Percentiles rank a stretch among this genome's conserved stretches.
phyloP scores from a whole-genome alignment of 768 basidiomycete species.

The Serendipita sp. region DNA sequence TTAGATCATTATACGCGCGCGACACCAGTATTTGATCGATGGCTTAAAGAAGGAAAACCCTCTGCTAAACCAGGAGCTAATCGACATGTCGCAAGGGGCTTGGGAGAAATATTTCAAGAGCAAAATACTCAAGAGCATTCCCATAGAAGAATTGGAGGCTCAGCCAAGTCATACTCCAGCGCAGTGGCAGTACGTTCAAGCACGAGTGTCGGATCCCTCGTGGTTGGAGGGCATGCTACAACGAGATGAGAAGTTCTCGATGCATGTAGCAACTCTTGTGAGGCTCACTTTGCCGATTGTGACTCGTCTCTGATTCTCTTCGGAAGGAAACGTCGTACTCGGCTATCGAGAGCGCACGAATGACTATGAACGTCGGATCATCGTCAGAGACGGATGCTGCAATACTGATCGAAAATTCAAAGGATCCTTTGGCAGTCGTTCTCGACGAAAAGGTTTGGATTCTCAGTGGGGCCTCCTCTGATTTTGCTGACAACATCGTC shows the following conservation, averaged over 20 bases:
- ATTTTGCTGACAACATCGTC: slow-evolving; percentile 3
- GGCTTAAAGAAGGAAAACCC: slow-evolving; percentile 39
- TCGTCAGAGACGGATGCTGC: slow-evolving; percentile 30
- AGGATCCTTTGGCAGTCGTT: slow-evolving; percentile 55
- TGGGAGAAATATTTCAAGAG: slow-evolving; percentile 38
- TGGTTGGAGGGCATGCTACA: slow-evolving; percentile 60
- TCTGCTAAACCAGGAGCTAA: slow-evolving; percentile 38
- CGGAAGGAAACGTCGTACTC: slow-evolving; percentile 31
- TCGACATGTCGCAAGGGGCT: slow-evolving; percentile 39
- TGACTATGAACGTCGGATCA: slow-evolving; percentile 26
- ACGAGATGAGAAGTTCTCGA: slow-evolving; percentile 82
- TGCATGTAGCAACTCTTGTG: slow-evolving; percentile 72
- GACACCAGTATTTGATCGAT: slow-evolving; percentile 52
- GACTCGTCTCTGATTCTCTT: background rate
- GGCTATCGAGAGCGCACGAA: slow-evolving; percentile 38
- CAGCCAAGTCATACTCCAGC: background rate
- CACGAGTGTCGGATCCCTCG: slow-evolving; percentile 24
- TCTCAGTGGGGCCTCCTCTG: background rate
- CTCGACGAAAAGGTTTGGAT: slow-evolving; percentile 55
- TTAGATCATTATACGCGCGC: slow-evolving; percentile 85
- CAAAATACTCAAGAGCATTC: slow-evolving; percentile 49
- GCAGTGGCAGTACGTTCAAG: slow-evolving; percentile 4
- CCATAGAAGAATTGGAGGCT: slow-evolving; percentile 25
- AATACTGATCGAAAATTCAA: slow-evolving; percentile 51
- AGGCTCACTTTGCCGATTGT: slow-evolving; percentile 17